Base-by-base conservation (phyloP, 192 early-diverging fungal genomes). In the Umbelopsis sp. region DNA sequence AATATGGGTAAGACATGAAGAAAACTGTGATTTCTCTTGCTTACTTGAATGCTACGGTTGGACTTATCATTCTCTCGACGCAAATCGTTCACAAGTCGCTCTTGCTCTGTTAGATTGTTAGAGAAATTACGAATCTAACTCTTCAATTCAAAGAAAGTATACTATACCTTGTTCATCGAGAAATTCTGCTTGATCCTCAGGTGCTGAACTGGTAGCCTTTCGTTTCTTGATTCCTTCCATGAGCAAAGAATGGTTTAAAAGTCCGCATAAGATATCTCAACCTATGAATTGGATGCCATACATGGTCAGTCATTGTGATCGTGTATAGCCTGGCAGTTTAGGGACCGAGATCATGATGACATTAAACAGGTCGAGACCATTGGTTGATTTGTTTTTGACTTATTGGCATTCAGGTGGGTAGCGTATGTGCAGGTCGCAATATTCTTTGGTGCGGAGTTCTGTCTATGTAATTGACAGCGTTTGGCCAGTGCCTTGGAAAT, bases 51-150 rank as follows among this genome's bases (percentile, higher is more conserved):
- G 34, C 45, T 51, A 5, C 45, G 68, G 38, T 69, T 69, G 17
- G 68, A 69, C 68, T 69, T 69, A 9, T 69, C 68, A 69, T 69
- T 69, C 50, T 69, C 47, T 2, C 20, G 31, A 12, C 68, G 50
- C 29, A 69, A 22, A 38, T 69, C 68, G 21, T 32, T 36, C 11
- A 69, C 32, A 8, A 69, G 34, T 14, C 50, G 45, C 34, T 69
- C 68, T 52, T 69, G 68, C 50, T 69, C 68, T 69, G 53, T 9
- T 20, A 2, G 1, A 32, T 38, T 6, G 1, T 8, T 14, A 16
- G 12, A 11, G 1, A 45, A 17, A 11, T 25, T 8, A 45, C 16
- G 16, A 68, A 10, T 25, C 0, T 0, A 2, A 10, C 12, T 10
- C 17, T 16, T 29, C 26, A 20, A 10, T 26, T 2, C 43, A 41